A percentile compares a stretch with the other conserved stretches of the same genome.
phyloP scores from a whole-genome alignment of 116 monocot species.

The Posidonia oceanica region DNA sequence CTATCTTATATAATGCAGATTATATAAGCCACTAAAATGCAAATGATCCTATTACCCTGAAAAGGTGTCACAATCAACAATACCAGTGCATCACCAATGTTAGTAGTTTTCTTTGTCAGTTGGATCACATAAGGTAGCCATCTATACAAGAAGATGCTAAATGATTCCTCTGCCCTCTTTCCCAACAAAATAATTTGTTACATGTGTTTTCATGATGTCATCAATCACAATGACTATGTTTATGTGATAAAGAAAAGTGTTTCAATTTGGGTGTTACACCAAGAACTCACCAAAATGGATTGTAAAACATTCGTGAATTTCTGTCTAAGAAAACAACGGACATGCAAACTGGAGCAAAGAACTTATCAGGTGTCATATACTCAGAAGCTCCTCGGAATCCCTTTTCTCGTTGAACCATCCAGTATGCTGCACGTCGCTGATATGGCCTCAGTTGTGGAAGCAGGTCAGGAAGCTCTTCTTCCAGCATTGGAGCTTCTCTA shows the following conservation, averaged over 20 bases:
- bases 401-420: conserved; percentile 90
- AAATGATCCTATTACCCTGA: too few relatives aligned
- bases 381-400: conserved; percentile 11
- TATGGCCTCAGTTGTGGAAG: conserved; percentile 83
- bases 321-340: conserved; percentile 51
- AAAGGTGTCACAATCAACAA: too few relatives aligned
- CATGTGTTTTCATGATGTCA: too few relatives aligned
- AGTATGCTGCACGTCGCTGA: conserved; percentile 79
- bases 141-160: too few relatives aligned
- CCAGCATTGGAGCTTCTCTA: conserved; percentile 61
- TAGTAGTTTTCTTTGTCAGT: too few relatives aligned
- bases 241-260: background rate
- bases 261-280: background rate
- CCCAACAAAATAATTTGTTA: too few relatives aligned
- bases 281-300: conserved; percentile 77
- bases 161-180: too few relatives aligned
- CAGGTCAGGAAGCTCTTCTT: conserved; percentile 56
- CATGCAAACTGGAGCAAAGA: conserved; percentile 54
- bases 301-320: conserved; percentile 71
- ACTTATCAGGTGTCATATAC: conserved; percentile 9
- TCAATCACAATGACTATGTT: too few relatives aligned
- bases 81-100: too few relatives aligned
- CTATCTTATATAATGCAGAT: too few relatives aligned
- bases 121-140: too few relatives aligned
- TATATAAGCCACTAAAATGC: too few relatives aligned